Conservation (phyloP, 257 asterid species). For the Forsythia suspensa region DNA sequence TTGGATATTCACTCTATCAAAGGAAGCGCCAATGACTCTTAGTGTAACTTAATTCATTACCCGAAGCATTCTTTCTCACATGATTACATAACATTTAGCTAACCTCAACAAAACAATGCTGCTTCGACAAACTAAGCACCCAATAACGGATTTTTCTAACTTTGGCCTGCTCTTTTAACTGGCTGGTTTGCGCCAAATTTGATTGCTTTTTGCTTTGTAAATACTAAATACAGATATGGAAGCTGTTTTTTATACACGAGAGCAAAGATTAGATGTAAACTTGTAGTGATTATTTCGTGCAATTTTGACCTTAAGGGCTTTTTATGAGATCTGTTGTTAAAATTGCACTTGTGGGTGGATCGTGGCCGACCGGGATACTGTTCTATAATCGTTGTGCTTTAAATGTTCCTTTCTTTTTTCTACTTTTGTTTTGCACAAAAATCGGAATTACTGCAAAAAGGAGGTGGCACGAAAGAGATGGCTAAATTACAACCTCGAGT, state of each 20-base stretch:
- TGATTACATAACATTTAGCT: not conserved
- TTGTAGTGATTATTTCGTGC: not conserved
- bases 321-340: not conserved
- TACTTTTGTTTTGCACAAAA: no score
- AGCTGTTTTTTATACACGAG: not conserved
- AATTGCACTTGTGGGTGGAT: not conserved
- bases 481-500: no score
- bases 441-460: no score
- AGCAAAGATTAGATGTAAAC: not conserved
- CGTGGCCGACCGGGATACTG: no score
- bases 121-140: not conserved
- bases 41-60: not conserved
- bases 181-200: not conserved
- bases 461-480: no score
- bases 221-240: not conserved
- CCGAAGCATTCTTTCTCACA: not conserved
- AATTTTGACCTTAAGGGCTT: not conserved
- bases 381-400: no score
- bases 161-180: not conserved
- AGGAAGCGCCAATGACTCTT: slow-evolving; percentile 57
- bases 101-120: not conserved
- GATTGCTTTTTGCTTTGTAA: not conserved
- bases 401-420: no score
- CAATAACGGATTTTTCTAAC: not conserved
- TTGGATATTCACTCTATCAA: slow-evolving; percentile 89